These are phyloP conservation scores for Rhizopogon sp. DNA, from an alignment of 768 basidiomycete species.

Conservation along the genomic window DNA sequence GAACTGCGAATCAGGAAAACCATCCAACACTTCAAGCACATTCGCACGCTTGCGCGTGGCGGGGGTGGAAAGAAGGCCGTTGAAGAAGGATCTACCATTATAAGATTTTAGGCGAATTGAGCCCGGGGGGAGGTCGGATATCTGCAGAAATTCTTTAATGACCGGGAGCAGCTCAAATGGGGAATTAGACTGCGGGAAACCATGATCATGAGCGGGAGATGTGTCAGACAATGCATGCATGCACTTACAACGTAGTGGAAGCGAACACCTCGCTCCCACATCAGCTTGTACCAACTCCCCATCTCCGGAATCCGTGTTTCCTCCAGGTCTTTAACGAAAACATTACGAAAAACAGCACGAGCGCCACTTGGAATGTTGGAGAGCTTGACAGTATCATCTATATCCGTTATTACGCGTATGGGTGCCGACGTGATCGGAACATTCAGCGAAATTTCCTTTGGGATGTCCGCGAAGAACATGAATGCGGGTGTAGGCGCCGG, in stretches of 20 bases:
- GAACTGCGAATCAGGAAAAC: constrained; percentile 72
- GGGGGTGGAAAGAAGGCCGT: constrained; percentile 76
- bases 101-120: constrained; percentile 84
- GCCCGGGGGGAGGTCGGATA: constrained; percentile 66
- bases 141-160: constrained; percentile 66
- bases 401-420: constrained; percentile 84
- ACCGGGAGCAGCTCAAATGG: constrained; percentile 83
- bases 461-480: constrained; percentile 2
- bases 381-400: constrained; percentile 78
- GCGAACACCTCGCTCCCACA: constrained; percentile 67
- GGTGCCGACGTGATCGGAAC: constrained; percentile 56
- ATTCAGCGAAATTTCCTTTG: constrained; percentile 22
- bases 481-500: constrained; percentile 17
- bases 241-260: constrained; percentile 86
- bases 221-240: constrained; percentile 8
- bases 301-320: constrained; percentile 81
- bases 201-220: constrained; percentile 1
- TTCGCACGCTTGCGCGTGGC: constrained; percentile 79
- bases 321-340: constrained; percentile 80
- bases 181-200: constrained; percentile 66
- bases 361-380: constrained; percentile 79
- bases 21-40: constrained; percentile 70
- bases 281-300: constrained; percentile 68
- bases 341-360: constrained; percentile 80
- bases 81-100: constrained; percentile 77